Conservation (phyloP, 2,329 filamentous ascomycete species). For the Chrysosporium keratinophilum region DNA sequence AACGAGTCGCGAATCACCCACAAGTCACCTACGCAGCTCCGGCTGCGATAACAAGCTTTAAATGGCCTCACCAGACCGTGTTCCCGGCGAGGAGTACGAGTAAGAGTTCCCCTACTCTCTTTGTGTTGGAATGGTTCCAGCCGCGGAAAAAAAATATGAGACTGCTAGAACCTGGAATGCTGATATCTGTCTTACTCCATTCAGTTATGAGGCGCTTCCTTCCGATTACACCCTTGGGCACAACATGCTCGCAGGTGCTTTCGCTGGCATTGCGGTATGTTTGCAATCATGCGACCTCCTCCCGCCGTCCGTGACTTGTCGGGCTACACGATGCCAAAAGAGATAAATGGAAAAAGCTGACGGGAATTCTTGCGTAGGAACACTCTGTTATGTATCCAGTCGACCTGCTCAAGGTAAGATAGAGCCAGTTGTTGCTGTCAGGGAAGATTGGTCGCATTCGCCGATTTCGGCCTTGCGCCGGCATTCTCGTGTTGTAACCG, state of each 20-base stretch:
- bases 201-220: conserved; percentile 80
- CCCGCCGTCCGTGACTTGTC: conserved; percentile 4
- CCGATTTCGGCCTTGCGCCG: not conserved
- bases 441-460: not conserved
- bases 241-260: conserved; percentile 93
- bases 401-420: conserved; percentile 81
- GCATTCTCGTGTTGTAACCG: not conserved
- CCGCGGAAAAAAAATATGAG: not conserved
- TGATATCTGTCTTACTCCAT: conserved; percentile 13
- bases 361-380: conserved; percentile 50
- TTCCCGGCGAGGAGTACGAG: conserved; percentile 39
- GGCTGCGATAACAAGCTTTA: conserved; percentile 29
- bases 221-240: conserved; percentile 87
- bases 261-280: conserved; percentile 86
- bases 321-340: conserved; percentile 5
- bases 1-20: not conserved
- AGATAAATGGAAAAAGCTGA: not conserved
- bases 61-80: conserved; percentile 35
- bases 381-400: conserved; percentile 99
- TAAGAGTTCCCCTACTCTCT: conserved; percentile 24
- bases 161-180: conserved; percentile 10
- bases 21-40: conserved; percentile 20
- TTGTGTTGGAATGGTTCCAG: conserved; percentile 4
- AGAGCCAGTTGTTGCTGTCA: conserved; percentile 18
- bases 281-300: not conserved